Conservation (phyloP, 73 alveolate species). For the Paramecium pentaurelia region DNA sequence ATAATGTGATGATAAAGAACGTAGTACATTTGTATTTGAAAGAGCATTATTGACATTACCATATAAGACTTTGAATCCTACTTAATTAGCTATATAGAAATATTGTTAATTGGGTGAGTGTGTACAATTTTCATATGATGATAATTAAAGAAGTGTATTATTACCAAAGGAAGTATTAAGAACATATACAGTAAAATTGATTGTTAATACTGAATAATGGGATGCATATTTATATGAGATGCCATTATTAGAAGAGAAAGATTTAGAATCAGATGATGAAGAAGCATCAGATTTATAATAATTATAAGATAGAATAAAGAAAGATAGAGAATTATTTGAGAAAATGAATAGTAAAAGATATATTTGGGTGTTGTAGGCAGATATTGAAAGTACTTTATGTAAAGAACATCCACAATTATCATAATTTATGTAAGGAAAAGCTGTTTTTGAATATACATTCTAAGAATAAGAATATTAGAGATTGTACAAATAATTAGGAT, state of each 20-base stretch:
- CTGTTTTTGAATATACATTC: constrained; percentile 12
- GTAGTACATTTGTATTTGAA: background rate
- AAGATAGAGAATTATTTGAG: constrained; percentile 48
- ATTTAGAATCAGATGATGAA: constrained; percentile 12
- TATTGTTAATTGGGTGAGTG: constrained; percentile 40
- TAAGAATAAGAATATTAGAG: background rate
- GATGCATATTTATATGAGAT: constrained; percentile 34
- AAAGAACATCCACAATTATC: constrained; percentile 36
- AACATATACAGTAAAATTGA: background rate
- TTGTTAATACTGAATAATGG: constrained; percentile 19
- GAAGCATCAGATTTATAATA: constrained; percentile 43
- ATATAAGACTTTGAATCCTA: background rate
- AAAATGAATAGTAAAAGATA: constrained; percentile 25
- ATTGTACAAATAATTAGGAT: background rate
- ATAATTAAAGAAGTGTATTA: background rate
- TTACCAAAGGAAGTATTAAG: background rate
- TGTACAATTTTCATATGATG: constrained; percentile 26
- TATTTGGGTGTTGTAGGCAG: constrained; percentile 23
- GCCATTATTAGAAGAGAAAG: constrained; percentile 31
- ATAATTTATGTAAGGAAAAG: background rate
- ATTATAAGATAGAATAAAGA: constrained; percentile 18
- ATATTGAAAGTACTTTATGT: constrained; percentile 26
- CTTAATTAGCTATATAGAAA: background rate
- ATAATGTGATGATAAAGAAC: constrained; percentile 25
- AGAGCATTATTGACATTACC: constrained; percentile 5